These are phyloP conservation scores for Sphaerulina populicola DNA, from an alignment of 2,329 filamentous ascomycete genomes.

Conservation along the genomic window DNA sequence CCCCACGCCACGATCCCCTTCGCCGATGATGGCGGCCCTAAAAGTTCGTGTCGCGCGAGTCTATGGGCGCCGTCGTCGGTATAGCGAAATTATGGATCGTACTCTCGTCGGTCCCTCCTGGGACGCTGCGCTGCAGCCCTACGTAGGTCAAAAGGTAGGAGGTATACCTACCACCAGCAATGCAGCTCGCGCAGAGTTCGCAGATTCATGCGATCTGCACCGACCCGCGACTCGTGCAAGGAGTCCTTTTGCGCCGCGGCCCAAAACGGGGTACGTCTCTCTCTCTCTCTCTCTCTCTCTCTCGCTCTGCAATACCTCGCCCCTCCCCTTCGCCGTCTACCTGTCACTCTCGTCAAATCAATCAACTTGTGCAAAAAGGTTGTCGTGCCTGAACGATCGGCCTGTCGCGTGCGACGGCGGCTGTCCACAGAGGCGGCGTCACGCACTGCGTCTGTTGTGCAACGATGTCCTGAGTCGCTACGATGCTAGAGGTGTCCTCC, in stretches of 20 bases:
- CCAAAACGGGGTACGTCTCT: conserved; percentile 4
- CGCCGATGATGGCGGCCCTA: neutral
- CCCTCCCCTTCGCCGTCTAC: neutral
- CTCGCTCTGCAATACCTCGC: neutral
- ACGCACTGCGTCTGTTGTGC: conserved; percentile 1
- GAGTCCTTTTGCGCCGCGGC: conserved; percentile 5
- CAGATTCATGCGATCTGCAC: conserved; percentile 10
- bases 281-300: too few relatives aligned
- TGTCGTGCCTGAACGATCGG: conserved; percentile 5
- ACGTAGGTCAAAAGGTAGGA: neutral
- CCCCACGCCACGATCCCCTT: conserved; percentile 1
- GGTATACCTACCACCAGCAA: neutral
- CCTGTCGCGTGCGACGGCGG: conserved; percentile 8
- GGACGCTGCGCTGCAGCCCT: conserved; percentile 8
- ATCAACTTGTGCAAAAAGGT: neutral
- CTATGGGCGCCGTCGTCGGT: neutral
- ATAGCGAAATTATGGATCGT: neutral
- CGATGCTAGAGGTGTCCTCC: neutral
- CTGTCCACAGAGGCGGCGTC: neutral
- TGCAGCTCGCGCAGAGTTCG: neutral
- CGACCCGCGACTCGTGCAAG: conserved; percentile 8
- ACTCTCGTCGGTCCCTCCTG: neutral
- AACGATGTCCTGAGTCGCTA: neutral
- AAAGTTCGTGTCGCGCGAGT: neutral
- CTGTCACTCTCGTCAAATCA: neutral